Evolutionary conservation across 192 early-diverging fungal genomes (phyloP).

Genomic region (Backusella psychrophila): DNA sequence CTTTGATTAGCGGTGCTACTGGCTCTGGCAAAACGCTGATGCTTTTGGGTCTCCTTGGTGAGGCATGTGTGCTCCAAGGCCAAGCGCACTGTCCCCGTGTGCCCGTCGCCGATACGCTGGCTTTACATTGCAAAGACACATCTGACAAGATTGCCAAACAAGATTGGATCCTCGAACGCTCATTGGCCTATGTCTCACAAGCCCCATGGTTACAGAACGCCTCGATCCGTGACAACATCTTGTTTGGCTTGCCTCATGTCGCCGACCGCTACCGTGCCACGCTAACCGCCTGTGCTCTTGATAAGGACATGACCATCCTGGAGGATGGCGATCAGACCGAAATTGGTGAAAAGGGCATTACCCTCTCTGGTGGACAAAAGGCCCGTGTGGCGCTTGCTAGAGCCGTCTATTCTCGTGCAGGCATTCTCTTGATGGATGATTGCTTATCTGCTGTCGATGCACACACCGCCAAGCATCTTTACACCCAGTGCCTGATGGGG

Average conservation of each 20-base stretch:
- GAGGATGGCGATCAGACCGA: constrained; percentile 79
- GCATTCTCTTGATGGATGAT: constrained; percentile 80
- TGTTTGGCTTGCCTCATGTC: constrained; percentile 42
- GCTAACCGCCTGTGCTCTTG: constrained; percentile 72
- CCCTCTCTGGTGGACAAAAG: constrained; percentile 89
- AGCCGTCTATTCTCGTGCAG: constrained; percentile 75
- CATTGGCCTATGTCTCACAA: constrained; percentile 80
- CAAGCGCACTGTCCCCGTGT: constrained; percentile 36
- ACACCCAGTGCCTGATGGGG: constrained; percentile 70
- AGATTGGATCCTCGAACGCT: constrained; percentile 37
- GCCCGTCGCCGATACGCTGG: constrained; percentile 10
- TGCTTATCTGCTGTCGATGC: constrained; percentile 86
- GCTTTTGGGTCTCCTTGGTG: constrained; percentile 78
- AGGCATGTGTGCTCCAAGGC: constrained; percentile 40
- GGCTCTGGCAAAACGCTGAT: constrained; percentile 87
- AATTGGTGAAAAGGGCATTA: constrained; percentile 84
- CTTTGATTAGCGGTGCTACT: constrained; percentile 68
- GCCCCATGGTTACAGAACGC: constrained; percentile 69
- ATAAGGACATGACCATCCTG: constrained; percentile 75
- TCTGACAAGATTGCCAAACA: constrained; percentile 11
- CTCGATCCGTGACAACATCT: constrained; percentile 73
- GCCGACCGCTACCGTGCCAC: constrained; percentile 24
- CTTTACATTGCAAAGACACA: not conserved
- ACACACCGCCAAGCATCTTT: constrained; percentile 80
- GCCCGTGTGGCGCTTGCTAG: constrained; percentile 83